phyloP scores from a whole-genome alignment of 805 yeast genomes.

The Yarrowia keelungensis region DNA sequence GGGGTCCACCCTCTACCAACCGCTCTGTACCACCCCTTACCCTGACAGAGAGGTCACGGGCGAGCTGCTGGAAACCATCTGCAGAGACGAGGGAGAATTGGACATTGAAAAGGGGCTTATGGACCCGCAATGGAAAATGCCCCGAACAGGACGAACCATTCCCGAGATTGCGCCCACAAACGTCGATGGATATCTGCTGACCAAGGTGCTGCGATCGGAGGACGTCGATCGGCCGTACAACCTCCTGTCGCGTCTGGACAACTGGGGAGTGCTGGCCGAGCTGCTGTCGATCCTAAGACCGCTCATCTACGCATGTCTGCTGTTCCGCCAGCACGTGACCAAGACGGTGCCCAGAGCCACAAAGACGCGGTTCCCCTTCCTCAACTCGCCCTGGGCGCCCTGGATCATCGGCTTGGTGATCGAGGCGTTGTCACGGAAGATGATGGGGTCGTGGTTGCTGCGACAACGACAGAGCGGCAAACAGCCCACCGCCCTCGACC shows the following conservation, averaged over 20 bases:
- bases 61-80: constrained; percentile 43
- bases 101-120: constrained; percentile 27
- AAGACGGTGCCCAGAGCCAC: constrained; percentile 10
- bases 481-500: constrained; percentile 48
- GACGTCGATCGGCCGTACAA: constrained; percentile 48
- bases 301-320: constrained; percentile 50
- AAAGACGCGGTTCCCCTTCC: constrained; percentile 38
- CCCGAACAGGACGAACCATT: constrained; percentile 44
- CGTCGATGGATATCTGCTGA: constrained; percentile 44
- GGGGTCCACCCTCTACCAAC: constrained; percentile 45
- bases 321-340: constrained; percentile 42
- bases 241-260: constrained; percentile 47
- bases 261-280: constrained; percentile 47
- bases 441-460: constrained; percentile 42
- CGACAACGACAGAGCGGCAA: constrained; percentile 43
- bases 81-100: constrained; percentile 7
- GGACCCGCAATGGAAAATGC: constrained; percentile 44
- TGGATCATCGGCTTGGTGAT: constrained; percentile 52
- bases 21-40: constrained; percentile 47
- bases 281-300: constrained; percentile 52
- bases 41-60: constrained; percentile 52
- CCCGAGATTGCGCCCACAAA: constrained; percentile 42
- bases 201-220: constrained; percentile 48
- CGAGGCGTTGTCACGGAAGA: constrained; percentile 48
- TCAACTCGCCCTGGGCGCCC: constrained; percentile 51